A percentile compares a stretch with the other conserved stretches of the same genome.
Conservation (phyloP, 2,329 filamentous ascomycete genomes). For the Cadophora sp. region DNA sequence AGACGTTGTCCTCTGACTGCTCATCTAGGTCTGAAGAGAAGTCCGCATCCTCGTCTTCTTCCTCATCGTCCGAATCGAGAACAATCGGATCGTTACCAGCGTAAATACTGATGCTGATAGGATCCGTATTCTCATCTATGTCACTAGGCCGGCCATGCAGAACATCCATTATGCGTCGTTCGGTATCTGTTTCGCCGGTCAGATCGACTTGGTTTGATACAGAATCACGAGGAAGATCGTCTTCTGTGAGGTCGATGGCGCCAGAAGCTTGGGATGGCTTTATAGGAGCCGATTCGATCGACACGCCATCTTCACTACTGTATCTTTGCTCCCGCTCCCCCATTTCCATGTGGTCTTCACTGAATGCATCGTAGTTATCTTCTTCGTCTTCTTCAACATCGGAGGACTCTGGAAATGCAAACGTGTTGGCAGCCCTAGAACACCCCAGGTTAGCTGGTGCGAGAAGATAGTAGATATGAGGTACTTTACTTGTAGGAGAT, state of each 20-base stretch:
- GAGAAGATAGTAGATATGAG: conserved; percentile 10
- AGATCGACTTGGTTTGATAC: conserved; percentile 28
- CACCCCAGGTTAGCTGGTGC: conserved; percentile 14
- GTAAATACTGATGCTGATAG: conserved; percentile 21
- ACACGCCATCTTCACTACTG: conserved; percentile 39
- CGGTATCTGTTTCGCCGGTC: conserved; percentile 27
- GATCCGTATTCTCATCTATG: conserved; percentile 19
- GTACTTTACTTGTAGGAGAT: conserved; percentile 39
- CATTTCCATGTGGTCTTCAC: conserved; percentile 33
- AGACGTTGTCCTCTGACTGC: conserved; percentile 21
- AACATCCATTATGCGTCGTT: conserved; percentile 18
- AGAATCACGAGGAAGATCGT: conserved; percentile 35
- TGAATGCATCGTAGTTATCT: conserved; percentile 33
- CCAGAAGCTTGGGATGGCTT: conserved; percentile 33
- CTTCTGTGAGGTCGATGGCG: conserved; percentile 42
- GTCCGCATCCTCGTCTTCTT: conserved; percentile 22
- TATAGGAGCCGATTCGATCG: conserved; percentile 34
- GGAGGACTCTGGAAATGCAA: conserved; percentile 40
- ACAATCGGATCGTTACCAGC: conserved; percentile 28
- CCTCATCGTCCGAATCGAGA: conserved; percentile 25
- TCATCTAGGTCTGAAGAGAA: conserved; percentile 23
- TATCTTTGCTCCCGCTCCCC: conserved; percentile 18
- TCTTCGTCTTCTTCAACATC: conserved; percentile 42
- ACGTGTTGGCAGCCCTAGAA: conserved; percentile 33
- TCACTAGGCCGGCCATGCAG: conserved; percentile 25